These are phyloP conservation scores for Ceriops tagal DNA, from an alignment of 345 rosid genomes.

Conservation along the genomic window DNA sequence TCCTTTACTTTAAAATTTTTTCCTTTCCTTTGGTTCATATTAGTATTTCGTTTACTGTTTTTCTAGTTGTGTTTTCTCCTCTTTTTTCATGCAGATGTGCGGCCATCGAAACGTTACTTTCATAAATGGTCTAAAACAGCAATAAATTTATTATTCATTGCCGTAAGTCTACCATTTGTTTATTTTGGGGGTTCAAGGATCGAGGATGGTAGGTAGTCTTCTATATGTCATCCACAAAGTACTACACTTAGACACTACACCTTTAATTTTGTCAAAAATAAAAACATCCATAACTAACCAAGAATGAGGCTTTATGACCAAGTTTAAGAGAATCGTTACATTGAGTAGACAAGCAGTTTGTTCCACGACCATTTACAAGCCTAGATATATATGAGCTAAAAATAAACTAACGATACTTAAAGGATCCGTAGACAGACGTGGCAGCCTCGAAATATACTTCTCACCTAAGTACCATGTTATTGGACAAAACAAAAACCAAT, in stretches of 20 bases:
- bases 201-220: constrained; percentile 41
- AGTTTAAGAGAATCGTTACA: constrained; percentile 12
- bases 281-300: constrained; percentile 41
- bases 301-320: constrained; percentile 22
- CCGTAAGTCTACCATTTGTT: constrained; percentile 12
- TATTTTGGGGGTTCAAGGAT: constrained; percentile 5
- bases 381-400: constrained; percentile 15
- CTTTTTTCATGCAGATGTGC: constrained; percentile 15
- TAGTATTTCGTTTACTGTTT: not conserved
- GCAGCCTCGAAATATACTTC: constrained; percentile 42
- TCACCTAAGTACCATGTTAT: constrained; percentile 45
- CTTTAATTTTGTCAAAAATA: constrained; percentile 22
- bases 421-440: constrained; percentile 17
- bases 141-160: constrained; percentile 15
- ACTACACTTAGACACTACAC: constrained; percentile 23
- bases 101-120: constrained; percentile 33
- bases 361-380: constrained; percentile 13
- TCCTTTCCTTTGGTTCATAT: not conserved
- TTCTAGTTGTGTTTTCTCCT: constrained; percentile 20
- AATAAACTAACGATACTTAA: constrained; percentile 22
- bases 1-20: no score
- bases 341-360: constrained; percentile 26
- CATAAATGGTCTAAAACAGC: constrained; percentile 19
- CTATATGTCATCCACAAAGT: constrained; percentile 15
- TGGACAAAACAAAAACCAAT: constrained; percentile 17